Evolutionary conservation across 2,329 filamentous ascomycete genomes (phyloP).

Genomic region (Fusarium scirpi): DNA sequence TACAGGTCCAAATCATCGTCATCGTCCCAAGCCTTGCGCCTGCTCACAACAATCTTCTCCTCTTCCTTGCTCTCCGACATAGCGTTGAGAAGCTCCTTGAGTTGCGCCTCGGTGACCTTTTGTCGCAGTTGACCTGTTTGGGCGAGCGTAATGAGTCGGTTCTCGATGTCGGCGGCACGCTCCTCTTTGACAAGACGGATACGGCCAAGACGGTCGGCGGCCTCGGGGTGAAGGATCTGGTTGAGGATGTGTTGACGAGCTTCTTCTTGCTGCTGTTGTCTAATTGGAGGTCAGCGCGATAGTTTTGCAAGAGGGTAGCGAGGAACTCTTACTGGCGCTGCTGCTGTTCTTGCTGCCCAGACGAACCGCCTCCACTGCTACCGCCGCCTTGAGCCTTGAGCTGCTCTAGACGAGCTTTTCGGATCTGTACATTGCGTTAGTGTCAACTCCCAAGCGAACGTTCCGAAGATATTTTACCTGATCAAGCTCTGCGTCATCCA

Average conservation of each 20-base stretch:
- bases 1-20: conserved; percentile 80
- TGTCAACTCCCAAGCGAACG: too few species aligned
- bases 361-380: conserved; percentile 57
- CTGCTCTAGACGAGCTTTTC: conserved; percentile 92
- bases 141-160: conserved; percentile 91
- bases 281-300: background rate
- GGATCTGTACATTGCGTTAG: conserved; percentile 69
- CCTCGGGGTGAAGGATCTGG: conserved; percentile 95
- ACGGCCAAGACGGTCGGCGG: conserved; percentile 90
- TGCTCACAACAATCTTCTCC: conserved; percentile 87
- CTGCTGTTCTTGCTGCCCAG: conserved; percentile 68
- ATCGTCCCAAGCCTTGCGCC: conserved; percentile 87
- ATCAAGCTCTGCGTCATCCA: conserved; percentile 61
- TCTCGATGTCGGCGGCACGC: conserved; percentile 90
- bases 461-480: conserved; percentile 48
- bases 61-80: conserved; percentile 83
- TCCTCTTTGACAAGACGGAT: conserved; percentile 96
- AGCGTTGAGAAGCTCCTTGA: conserved; percentile 90
- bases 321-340: conserved; percentile 59
- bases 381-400: conserved; percentile 79
- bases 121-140: conserved; percentile 85
- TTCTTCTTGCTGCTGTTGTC: conserved; percentile 69
- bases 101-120: conserved; percentile 91
- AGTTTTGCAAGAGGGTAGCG: background rate
- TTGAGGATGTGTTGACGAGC: conserved; percentile 81